Percentiles rank a stretch among this genome's conserved stretches.
phyloP scores from a whole-genome alignment of 768 basidiomycete species.

The Sutorius australiensis region DNA sequence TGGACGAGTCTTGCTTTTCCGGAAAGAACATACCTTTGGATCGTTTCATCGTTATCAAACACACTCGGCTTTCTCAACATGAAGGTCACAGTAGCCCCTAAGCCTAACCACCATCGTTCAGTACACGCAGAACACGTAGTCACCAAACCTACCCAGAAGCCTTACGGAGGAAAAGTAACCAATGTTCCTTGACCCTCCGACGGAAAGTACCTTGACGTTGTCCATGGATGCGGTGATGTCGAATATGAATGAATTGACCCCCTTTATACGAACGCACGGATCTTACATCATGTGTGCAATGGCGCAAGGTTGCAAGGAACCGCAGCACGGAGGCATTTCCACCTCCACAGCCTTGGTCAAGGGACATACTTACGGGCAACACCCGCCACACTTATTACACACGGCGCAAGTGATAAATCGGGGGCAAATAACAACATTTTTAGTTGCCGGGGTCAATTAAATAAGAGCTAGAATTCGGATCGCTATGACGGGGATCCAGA shows the following conservation, averaged over 20 bases:
- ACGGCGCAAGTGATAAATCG: neutral
- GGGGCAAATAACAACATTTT: neutral
- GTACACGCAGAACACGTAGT: neutral
- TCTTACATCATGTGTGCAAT: slow-evolving; percentile 1
- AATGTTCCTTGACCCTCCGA: slow-evolving; percentile 57
- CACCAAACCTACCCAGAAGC: slow-evolving; percentile 40
- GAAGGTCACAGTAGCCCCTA: slow-evolving; percentile 60
- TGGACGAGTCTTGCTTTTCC: slow-evolving; percentile 53
- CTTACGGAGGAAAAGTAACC: slow-evolving; percentile 47
- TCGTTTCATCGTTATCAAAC: slow-evolving; percentile 51
- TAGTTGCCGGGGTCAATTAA: neutral
- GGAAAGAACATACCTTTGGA: slow-evolving; percentile 48
- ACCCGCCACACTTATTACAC: neutral
- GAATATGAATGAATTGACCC: too few relatives aligned
- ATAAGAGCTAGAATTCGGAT: neutral
- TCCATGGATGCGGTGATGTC: slow-evolving; percentile 11
- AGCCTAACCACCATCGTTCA: slow-evolving; percentile 34
- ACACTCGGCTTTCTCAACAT: slow-evolving; percentile 49
- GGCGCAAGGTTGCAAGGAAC: too few relatives aligned
- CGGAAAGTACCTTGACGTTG: slow-evolving; percentile 33
- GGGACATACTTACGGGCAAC: neutral
- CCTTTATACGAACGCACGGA: slow-evolving; percentile 2
- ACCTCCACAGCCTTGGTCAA: neutral
- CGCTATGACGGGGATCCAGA: neutral
- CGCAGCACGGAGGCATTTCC: too few relatives aligned